Evolutionary conservation across 108 stramenopile species (phyloP), one percentile per base, ranked within the genome.

Genomic region (Pseudonitzschia multiseries): DNA sequence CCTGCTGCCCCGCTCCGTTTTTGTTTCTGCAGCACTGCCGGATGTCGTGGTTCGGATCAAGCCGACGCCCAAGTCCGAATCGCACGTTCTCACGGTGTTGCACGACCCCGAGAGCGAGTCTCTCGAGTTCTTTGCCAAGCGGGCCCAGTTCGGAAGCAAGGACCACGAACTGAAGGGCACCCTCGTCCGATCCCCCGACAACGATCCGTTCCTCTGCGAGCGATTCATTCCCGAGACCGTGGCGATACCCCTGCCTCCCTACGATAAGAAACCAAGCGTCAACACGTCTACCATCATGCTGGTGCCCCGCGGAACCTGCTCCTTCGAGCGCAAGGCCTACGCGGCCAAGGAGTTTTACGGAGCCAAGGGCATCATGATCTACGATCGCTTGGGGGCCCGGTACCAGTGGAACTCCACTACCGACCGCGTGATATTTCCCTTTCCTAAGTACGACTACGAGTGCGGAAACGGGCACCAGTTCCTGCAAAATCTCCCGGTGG

Each of bases 271-370:
- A 40, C 52, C 67, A 12, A 10, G 12, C 5, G 51, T 28, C 24
- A 32, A 68, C 13, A 51, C 21, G 29, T 24, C n/a, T 15, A 62
- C 61, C 36, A 67, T 88, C 22, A 64, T 90, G 53, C 33, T 86
- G 22, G 89, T 89, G 10, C 86, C 83, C 24, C 82, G 93, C 15
- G 93, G 90, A 15, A 46, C 42, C 18, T 91, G 90, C 64, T 73
- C 86, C 63, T 94, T 91, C 69, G 89, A 91, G 66, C 36, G 68
- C 42, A 91, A 94, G 73, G 86, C 84, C n/a, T 69, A 76, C 21
- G 79, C 78, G 24, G 93, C 93, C 0, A 83, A 88, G 28, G n/a
- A 73, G 13, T 65, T 89, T 44, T 79, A 73, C 57, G 88, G 89
- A 52, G 90, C 89, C 17, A 57, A 17, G 22, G 93, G 75, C 6